Evolutionary conservation across 1,284 basidiomycete genomes (phyloP).

Genomic region (Rhodofomes roseus): DNA sequence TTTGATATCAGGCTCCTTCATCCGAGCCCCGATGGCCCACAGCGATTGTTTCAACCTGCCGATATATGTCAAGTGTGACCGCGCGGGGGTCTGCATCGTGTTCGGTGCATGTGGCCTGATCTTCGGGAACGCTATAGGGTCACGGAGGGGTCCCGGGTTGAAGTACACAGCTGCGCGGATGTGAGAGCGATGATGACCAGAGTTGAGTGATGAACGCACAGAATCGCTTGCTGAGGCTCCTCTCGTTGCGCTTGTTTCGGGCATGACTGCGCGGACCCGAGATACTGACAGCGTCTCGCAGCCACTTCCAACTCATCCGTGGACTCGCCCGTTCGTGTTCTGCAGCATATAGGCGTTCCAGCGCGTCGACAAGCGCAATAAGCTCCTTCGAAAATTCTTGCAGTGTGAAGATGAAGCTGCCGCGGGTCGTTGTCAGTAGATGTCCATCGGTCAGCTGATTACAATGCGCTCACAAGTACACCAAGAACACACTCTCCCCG

Average conservation of each 20-base stretch:
- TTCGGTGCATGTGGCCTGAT: conserved; percentile 79
- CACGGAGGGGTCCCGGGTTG: conserved; percentile 50
- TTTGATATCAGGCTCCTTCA: conserved; percentile 76
- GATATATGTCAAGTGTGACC: conserved; percentile 50
- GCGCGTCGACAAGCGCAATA: conserved; percentile 76
- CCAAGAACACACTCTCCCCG: conserved; percentile 73
- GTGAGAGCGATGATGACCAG: background rate
- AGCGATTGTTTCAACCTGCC: conserved; percentile 64
- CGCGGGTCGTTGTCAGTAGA: background rate
- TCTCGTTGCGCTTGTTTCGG: conserved; percentile 1
- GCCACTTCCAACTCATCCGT: conserved; percentile 38
- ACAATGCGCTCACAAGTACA: conserved; percentile 74
- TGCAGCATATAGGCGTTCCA: conserved; percentile 64
- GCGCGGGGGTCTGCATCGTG: conserved; percentile 76
- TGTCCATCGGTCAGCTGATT: too few species aligned
- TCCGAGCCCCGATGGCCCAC: conserved; percentile 73
- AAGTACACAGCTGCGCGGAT: conserved; percentile 53
- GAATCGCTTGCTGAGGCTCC: conserved; percentile 19
- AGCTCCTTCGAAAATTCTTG: conserved; percentile 89
- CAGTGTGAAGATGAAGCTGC: conserved; percentile 87
- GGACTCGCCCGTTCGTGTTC: conserved; percentile 47
- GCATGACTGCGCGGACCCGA: conserved; percentile 3
- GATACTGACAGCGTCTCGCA: conserved; percentile 13
- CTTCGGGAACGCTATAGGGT: conserved; percentile 78
- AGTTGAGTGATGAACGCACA: conserved; percentile 17